A percentile compares a stretch with the other conserved stretches of the same genome.
These are phyloP conservation scores for Epichloe gansuensis DNA, from an alignment of 2,329 filamentous ascomycete species.

Conservation along the genomic window DNA sequence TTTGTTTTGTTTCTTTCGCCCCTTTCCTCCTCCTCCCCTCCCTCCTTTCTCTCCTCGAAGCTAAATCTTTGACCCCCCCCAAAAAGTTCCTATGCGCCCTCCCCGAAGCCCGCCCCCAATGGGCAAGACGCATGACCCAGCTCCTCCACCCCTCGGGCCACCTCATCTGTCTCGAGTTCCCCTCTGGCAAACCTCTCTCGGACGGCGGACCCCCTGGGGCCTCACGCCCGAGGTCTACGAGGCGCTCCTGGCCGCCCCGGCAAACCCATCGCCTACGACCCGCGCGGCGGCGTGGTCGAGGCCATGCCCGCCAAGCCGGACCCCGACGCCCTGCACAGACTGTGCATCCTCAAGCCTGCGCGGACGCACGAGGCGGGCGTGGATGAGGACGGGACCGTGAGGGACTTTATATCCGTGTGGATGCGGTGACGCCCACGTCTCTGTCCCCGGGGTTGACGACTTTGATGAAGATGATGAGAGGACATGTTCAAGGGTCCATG, in stretches of 20 bases:
- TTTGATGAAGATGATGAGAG: neutral
- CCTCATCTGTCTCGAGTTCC: slow-evolving; percentile 63
- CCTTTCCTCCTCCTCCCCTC: neutral
- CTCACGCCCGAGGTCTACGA: slow-evolving; percentile 58
- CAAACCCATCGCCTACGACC: slow-evolving; percentile 47
- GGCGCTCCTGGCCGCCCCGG: slow-evolving; percentile 61
- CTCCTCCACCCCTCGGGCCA: slow-evolving; percentile 38
- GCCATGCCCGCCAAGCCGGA: slow-evolving; percentile 22
- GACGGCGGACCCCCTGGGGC: slow-evolving; percentile 63
- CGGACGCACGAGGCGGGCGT: slow-evolving; percentile 37
- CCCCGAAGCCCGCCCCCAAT: slow-evolving; percentile 37
- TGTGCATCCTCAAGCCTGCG: slow-evolving; percentile 37
- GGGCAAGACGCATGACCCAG: slow-evolving; percentile 39
- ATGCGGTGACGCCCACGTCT: slow-evolving; percentile 15
- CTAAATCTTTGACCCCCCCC: neutral
- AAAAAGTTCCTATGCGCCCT: slow-evolving; percentile 53
- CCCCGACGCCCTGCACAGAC: slow-evolving; percentile 27
- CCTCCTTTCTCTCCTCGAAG: too few relatives aligned
- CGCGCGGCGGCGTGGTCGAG: slow-evolving; percentile 30
- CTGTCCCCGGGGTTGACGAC: neutral
- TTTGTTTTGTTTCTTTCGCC: neutral
- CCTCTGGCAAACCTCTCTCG: slow-evolving; percentile 54
- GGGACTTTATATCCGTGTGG: slow-evolving; percentile 46
- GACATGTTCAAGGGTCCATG: too few relatives aligned
- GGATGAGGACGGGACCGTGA: slow-evolving; percentile 31